Evolutionary conservation across 768 basidiomycete genomes (phyloP), one percentile per base, ranked within the genome.

Genomic region (Boletus edulis): DNA sequence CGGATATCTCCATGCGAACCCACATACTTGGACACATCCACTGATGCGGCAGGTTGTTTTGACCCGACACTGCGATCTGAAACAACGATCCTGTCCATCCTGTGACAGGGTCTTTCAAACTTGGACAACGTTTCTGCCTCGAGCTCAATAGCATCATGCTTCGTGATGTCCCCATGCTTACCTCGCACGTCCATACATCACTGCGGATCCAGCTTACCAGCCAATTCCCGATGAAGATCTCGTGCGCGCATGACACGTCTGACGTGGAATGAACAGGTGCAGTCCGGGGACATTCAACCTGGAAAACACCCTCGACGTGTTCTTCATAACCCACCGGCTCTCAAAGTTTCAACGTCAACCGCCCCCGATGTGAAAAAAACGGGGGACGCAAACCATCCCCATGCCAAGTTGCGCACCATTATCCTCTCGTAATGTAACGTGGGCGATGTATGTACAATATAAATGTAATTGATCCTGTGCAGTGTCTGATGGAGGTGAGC

Each of bases 111-210:
- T 67, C 60, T 56, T 61, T 61, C 49, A 37, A 54, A 58, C 63
- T 62, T 59, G 63, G 55, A 57, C 50, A 63, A 56, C 58, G 59
- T 65, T 65, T 62, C 54, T 49, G 56, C 66, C 66, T 68, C 66
- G 56, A 61, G 59, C 60, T 46, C 46, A 35, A 42, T 39, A 45
- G 32, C 42, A 55, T 45, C 59, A 46, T 39, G 49, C 55, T 58
- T 46, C 52, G 37, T 62, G 53, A 51, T 49, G 57, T 56, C 45
- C 44, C 45, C 38, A 55, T 55, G 46, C 51, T 58, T 12, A 49
- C 59, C 45, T 50, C 46, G 38, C 57, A 57, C 52, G 14, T 47
- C 41, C 45, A 42, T 54, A 54, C 54, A 67, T 66, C 66, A 67
- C 61, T 68, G 66, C 59, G 66, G 54, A 51, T 52, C 55, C 56